phyloP scores from a whole-genome alignment of 495 filamentous ascomycete species.

The Hamigera avellanea region DNA sequence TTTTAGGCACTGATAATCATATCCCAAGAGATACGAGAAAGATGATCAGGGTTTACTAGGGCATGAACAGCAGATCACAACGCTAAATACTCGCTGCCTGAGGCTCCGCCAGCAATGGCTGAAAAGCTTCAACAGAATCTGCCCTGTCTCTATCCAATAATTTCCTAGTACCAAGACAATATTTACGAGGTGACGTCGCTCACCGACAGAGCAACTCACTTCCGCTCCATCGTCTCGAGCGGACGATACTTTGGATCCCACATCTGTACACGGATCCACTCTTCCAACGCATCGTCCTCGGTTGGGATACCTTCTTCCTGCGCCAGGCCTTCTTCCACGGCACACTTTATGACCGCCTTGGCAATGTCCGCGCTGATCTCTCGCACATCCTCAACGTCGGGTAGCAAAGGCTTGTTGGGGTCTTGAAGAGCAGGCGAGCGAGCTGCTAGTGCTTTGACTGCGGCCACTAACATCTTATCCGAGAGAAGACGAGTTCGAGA shows the following conservation, averaged over 20 bases:
- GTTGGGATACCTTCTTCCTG: conserved; percentile 32
- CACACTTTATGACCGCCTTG: conserved; percentile 61
- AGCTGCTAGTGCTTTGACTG: conserved; percentile 59
- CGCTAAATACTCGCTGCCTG: too few species aligned
- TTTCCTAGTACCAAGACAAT: too few species aligned
- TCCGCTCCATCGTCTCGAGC: conserved; percentile 40
- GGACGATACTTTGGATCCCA: conserved; percentile 70
- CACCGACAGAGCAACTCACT: neutral
- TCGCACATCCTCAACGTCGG: conserved; percentile 65
- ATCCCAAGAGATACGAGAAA: too few species aligned
- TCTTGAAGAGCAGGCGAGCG: conserved; percentile 57
- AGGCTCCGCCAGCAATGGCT: too few species aligned
- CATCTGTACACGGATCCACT: conserved; percentile 86
- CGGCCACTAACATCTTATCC: conserved; percentile 73
- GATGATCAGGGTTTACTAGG: too few species aligned
- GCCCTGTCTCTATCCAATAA: too few species aligned
- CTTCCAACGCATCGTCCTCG: conserved; percentile 46
- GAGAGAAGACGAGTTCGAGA: conserved; percentile 49
- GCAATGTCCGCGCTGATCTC: conserved; percentile 71
- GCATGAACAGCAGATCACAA: too few species aligned
- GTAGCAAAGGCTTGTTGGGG: conserved; percentile 48
- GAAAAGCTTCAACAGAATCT: too few species aligned
- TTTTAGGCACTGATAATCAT: too few species aligned
- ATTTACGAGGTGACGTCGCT: too few species aligned
- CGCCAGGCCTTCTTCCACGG: conserved; percentile 57